Conservation (phyloP, 805 yeast species). For the Clavispora asparagi region DNA sequence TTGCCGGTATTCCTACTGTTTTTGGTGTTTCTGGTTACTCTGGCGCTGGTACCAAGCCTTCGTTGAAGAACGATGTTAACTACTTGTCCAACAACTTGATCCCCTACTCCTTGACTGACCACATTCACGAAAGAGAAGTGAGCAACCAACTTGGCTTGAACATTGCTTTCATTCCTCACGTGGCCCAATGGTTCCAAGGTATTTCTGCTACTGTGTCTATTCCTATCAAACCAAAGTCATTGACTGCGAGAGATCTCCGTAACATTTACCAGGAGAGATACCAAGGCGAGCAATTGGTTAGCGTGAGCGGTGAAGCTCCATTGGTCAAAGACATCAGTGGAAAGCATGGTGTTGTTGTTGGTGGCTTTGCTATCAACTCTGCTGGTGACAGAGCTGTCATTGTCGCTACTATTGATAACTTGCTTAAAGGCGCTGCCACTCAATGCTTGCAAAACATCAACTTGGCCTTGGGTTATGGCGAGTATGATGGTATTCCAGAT, state of each 20-base stretch:
- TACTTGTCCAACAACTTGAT: slow-evolving; percentile 76
- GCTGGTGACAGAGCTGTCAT: slow-evolving; percentile 86
- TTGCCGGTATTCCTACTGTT: slow-evolving; percentile 70
- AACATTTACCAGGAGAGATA: slow-evolving; percentile 83
- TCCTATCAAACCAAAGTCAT: slow-evolving; percentile 63
- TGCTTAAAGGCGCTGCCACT: slow-evolving; percentile 97
- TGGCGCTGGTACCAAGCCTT: slow-evolving; percentile 99
- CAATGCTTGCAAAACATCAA: slow-evolving; percentile 97
- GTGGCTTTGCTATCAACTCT: slow-evolving; percentile 92
- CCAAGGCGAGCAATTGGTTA: slow-evolving; percentile 78
- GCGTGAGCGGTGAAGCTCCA: slow-evolving; percentile 89
- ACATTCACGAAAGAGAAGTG: slow-evolving; percentile 93
- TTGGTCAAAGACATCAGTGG: slow-evolving; percentile 87
- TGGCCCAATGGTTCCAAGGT: slow-evolving; percentile 99
- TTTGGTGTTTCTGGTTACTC: slow-evolving; percentile 98
- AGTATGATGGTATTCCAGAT: slow-evolving; percentile 90
- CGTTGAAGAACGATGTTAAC: slow-evolving; percentile 85
- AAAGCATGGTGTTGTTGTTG: slow-evolving; percentile 90
- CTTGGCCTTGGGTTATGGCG: slow-evolving; percentile 82
- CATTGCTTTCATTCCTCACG: slow-evolving; percentile 94
- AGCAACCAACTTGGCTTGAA: slow-evolving; percentile 70
- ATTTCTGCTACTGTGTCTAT: slow-evolving; percentile 87
- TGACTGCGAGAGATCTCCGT: slow-evolving; percentile 79
- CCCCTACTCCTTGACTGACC: slow-evolving; percentile 95
- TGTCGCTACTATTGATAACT: slow-evolving; percentile 92